Percentiles rank a stretch among this genome's conserved stretches.
Conservation (phyloP, 2,329 filamentous ascomycete genomes). For the Didymella pomorum region DNA sequence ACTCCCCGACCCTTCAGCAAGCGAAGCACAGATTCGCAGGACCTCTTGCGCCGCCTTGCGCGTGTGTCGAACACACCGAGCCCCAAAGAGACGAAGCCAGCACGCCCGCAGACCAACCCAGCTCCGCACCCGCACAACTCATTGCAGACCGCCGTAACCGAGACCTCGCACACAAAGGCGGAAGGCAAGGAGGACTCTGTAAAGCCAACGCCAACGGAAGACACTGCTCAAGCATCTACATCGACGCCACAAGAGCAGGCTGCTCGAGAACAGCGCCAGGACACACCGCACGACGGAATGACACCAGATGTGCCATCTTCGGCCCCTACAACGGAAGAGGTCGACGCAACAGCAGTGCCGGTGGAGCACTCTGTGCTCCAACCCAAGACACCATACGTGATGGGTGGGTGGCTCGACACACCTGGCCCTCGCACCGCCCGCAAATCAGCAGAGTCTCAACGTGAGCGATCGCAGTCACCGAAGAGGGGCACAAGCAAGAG, state of each 20-base stretch:
- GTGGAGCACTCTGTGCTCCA: conserved; percentile 31
- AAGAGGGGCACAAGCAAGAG: conserved; percentile 28
- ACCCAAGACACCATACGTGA: conserved; percentile 56
- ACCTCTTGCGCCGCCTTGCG: conserved; percentile 56
- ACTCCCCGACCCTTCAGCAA: conserved; percentile 39
- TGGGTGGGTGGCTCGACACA: conserved; percentile 60
- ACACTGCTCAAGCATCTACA: conserved; percentile 8
- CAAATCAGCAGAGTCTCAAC: conserved; percentile 18
- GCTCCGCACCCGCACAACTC: conserved; percentile 25
- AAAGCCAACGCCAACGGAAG: conserved; percentile 8
- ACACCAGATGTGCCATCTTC: conserved; percentile 14
- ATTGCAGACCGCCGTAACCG: conserved; percentile 20
- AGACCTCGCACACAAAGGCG: conserved; percentile 6
- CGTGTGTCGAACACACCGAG: conserved; percentile 58
- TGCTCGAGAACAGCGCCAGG: conserved; percentile 19
- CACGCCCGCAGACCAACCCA: conserved; percentile 36
- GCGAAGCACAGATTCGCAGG: conserved; percentile 55
- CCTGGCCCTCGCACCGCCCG: conserved; percentile 44
- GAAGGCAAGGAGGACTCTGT: conserved; percentile 1
- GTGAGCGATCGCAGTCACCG: conserved; percentile 29
- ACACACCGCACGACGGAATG: conserved; percentile 15
- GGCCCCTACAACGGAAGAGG: conserved; percentile 16
- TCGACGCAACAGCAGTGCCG: conserved; percentile 43
- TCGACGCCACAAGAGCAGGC: conserved; percentile 1
- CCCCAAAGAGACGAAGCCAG: conserved; percentile 41